A percentile compares a stretch with the other conserved stretches of the same genome.
These are phyloP conservation scores for Capillidium rhysosporum DNA, from an alignment of 371 early-diverging fungal species.

Conservation along the genomic window DNA sequence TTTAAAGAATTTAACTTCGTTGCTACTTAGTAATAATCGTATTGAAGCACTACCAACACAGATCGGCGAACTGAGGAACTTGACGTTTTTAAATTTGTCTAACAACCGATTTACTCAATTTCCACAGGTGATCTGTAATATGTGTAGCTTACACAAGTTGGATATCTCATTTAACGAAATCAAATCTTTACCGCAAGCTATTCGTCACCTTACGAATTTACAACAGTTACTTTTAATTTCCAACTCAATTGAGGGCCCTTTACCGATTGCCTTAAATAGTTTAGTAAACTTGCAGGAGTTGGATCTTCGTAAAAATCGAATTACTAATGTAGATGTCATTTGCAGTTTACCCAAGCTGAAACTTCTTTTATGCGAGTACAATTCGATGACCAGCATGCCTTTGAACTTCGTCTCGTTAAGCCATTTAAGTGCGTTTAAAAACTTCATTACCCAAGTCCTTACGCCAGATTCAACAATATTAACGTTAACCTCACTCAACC, in stretches of 20 bases:
- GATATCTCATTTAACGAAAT: constrained; percentile 75
- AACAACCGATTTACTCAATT: constrained; percentile 58
- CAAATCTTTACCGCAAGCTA: constrained; percentile 40
- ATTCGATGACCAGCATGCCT: constrained; percentile 24
- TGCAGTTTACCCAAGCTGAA: constrained; percentile 32
- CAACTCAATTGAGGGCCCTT: constrained; percentile 41
- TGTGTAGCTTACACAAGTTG: constrained; percentile 37
- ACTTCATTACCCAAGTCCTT: constrained; percentile 29
- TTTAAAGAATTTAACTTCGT: constrained; percentile 24
- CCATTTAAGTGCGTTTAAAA: constrained; percentile 24
- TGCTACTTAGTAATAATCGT: constrained; percentile 52
- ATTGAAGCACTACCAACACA: constrained; percentile 35
- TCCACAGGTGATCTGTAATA: constrained; percentile 36
- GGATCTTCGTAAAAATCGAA: constrained; percentile 48
- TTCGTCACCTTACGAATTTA: constrained; percentile 41
- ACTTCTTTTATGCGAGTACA: constrained; percentile 42
- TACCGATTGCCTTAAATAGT: constrained; percentile 38
- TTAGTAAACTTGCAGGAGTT: constrained; percentile 43
- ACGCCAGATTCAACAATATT: constrained; percentile 3
- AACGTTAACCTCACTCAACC: constrained; percentile 28
- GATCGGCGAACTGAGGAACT: constrained; percentile 24
- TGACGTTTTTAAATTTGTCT: constrained; percentile 44
- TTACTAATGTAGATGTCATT: constrained; percentile 37
- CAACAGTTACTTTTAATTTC: constrained; percentile 42
- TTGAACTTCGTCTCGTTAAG: constrained; percentile 19